These are phyloP conservation scores for Rhytidiadelphus loreus DNA, from an alignment of 225 moss, liverwort and hornwort genomes.

Conservation along the genomic window DNA sequence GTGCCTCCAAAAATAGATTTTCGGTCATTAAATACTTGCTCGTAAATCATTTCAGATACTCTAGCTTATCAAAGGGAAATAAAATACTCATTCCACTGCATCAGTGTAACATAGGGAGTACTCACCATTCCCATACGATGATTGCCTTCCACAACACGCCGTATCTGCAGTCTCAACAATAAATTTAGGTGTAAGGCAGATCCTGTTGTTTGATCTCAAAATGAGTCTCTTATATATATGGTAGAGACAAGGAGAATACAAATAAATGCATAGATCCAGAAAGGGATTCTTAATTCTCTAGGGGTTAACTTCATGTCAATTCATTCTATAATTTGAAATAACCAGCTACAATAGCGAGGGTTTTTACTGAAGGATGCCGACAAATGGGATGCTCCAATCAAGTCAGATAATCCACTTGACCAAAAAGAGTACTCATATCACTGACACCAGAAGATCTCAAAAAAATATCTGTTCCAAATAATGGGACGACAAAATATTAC, in stretches of 20 bases:
- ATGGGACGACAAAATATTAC: not conserved
- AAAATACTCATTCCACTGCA: not conserved
- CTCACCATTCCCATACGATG: slow-evolving; percentile 96
- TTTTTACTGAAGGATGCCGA: not conserved
- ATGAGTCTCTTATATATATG: not conserved
- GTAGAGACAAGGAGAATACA: not conserved
- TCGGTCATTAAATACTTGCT: not conserved
- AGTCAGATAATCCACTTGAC: not conserved
- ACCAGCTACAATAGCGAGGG: not conserved
- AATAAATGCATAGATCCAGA: not conserved
- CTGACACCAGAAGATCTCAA: not conserved
- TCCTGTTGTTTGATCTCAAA: not conserved
- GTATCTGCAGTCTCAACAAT: slow-evolving; percentile 40
- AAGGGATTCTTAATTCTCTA: not conserved
- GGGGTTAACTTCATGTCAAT: not conserved
- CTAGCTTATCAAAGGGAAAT: not conserved
- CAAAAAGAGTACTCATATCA: not conserved
- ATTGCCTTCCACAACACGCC: slow-evolving; percentile 84
- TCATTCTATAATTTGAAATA: not conserved
- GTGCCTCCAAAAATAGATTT: not conserved
- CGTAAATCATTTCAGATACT: not conserved
- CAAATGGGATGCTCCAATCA: not conserved
- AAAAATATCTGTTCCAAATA: not conserved
- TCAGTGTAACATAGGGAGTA: not conserved
- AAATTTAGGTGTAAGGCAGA: not conserved